Conservation (phyloP, 1,284 basidiomycete species). For the Sphaerobolus stellatus region DNA sequence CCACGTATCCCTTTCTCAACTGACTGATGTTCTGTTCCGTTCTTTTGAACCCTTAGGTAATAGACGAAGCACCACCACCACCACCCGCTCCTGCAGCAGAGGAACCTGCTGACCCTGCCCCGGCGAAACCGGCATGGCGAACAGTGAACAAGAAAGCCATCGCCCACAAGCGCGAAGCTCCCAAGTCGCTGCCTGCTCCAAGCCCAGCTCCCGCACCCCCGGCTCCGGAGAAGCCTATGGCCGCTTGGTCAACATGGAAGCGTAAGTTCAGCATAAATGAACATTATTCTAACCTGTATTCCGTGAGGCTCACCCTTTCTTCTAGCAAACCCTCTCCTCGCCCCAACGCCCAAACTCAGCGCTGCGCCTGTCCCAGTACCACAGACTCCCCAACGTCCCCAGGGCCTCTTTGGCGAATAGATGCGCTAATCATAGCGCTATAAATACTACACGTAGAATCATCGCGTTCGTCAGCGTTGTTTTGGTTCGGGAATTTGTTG, state of each 20-base stretch:
- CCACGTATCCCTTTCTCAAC: neutral
- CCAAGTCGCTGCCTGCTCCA: slow-evolving; percentile 11
- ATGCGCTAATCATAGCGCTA: too few species aligned
- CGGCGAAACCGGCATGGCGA: slow-evolving; percentile 57
- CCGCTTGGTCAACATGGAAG: slow-evolving; percentile 13
- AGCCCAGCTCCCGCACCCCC: neutral
- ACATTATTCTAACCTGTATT: too few species aligned
- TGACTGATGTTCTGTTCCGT: neutral
- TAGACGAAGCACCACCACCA: neutral
- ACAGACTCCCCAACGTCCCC: slow-evolving; percentile 6
- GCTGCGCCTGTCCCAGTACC: slow-evolving; percentile 7
- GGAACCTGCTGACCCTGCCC: slow-evolving; percentile 26
- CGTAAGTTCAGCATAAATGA: slow-evolving; percentile 1
- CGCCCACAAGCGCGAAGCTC: slow-evolving; percentile 14
- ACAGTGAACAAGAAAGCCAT: slow-evolving; percentile 48
- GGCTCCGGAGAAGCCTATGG: neutral
- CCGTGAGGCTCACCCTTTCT: too few species aligned
- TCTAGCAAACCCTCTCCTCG: slow-evolving; percentile 11
- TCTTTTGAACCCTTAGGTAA: neutral
- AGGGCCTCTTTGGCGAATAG: slow-evolving; percentile 13
- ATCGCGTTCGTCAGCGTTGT: too few species aligned
- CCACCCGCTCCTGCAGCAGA: slow-evolving; percentile 37
- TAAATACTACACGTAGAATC: too few species aligned
- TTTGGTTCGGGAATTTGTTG: too few species aligned
- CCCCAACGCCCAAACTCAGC: slow-evolving; percentile 3